phyloP scores from a whole-genome alignment of 2,329 filamentous ascomycete species.

The Alternaria hordeiaustralica region DNA sequence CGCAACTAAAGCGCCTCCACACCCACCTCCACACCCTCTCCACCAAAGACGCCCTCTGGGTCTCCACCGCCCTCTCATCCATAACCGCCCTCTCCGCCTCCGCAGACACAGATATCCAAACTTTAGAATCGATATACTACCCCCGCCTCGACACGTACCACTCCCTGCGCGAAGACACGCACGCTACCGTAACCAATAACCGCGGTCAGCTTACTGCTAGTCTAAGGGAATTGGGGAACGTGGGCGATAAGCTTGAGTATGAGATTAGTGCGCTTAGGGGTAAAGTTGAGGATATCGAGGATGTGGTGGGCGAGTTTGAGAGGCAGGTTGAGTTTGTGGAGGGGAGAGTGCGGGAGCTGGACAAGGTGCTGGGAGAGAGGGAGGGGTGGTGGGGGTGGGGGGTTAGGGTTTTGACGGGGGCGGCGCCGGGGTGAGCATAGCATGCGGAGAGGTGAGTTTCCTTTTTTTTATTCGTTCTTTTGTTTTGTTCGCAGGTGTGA shows the following conservation, averaged over 20 bases:
- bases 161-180: conserved; percentile 69
- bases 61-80: conserved; percentile 61
- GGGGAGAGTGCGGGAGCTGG: conserved; percentile 55
- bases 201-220: conserved; percentile 71
- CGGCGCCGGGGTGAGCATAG: not conserved
- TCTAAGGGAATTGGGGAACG: conserved; percentile 78
- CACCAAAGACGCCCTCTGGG: conserved; percentile 66
- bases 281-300: conserved; percentile 86
- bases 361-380: conserved; percentile 60
- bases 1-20: conserved; percentile 70
- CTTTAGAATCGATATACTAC: conserved; percentile 73
- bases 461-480: not conserved
- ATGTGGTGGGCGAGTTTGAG: conserved; percentile 80
- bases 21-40: conserved; percentile 64
- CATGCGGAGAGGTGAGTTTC: not conserved
- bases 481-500: not conserved
- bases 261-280: conserved; percentile 81
- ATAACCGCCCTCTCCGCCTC: conserved; percentile 67
- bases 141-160: conserved; percentile 75
- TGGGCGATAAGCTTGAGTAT: conserved; percentile 88
- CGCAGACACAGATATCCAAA: conserved; percentile 63
- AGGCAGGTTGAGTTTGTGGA: conserved; percentile 62
- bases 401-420: conserved; percentile 6
- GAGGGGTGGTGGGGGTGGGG: conserved; percentile 48
- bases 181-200: conserved; percentile 74